phyloP scores from a whole-genome alignment of 768 basidiomycete species.

The Postia placenta region DNA sequence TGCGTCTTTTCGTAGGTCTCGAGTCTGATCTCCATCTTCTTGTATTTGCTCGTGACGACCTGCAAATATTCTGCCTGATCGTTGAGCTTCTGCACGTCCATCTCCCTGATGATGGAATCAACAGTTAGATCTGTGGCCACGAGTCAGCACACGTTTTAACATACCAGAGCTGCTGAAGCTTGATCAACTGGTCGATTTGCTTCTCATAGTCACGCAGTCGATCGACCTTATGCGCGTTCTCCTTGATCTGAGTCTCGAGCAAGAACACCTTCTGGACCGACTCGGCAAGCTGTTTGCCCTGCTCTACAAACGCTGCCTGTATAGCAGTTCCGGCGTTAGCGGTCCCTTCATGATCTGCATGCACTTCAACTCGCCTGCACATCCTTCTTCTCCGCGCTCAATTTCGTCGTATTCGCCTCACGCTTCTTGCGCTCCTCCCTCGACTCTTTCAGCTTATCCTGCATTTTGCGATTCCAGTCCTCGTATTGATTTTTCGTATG shows the following conservation, averaged over 20 bases:
- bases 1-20: slow-evolving; percentile 53
- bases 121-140: background rate
- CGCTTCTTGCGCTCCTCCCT: slow-evolving; percentile 78
- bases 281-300: slow-evolving; percentile 62
- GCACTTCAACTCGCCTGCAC: slow-evolving; percentile 38
- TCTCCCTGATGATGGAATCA: slow-evolving; percentile 59
- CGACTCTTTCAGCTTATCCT: slow-evolving; percentile 66
- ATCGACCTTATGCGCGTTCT: slow-evolving; percentile 75
- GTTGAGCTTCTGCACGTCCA: slow-evolving; percentile 66
- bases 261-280: slow-evolving; percentile 65
- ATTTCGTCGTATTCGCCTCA: slow-evolving; percentile 59
- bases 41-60: slow-evolving; percentile 48
- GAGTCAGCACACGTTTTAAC: slow-evolving; percentile 13
- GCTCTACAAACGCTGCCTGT: slow-evolving; percentile 63
- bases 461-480: slow-evolving; percentile 80
- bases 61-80: slow-evolving; percentile 55
- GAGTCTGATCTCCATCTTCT: slow-evolving; percentile 61
- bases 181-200: slow-evolving; percentile 78
- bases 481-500: slow-evolving; percentile 72
- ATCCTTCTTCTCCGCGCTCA: slow-evolving; percentile 70
- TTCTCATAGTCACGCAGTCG: slow-evolving; percentile 78
- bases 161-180: slow-evolving; percentile 75
- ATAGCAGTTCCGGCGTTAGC: too few species aligned
- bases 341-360: background rate
- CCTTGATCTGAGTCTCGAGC: slow-evolving; percentile 70